Conservation (phyloP, 768 basidiomycete species). For the Kwoniella sp. region DNA sequence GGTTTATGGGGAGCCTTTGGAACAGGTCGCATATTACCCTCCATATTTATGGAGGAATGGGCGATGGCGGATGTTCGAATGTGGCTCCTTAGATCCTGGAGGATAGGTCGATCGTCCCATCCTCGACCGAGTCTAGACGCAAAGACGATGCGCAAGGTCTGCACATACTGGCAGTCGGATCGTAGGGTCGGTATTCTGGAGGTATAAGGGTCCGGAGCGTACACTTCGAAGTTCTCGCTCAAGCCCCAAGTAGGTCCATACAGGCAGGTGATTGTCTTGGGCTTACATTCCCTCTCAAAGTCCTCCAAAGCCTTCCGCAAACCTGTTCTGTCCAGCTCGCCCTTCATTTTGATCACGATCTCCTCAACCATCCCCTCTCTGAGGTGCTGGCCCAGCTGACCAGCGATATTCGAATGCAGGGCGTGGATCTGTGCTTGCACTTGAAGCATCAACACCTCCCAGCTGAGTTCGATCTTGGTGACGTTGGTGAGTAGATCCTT, state of each 20-base stretch:
- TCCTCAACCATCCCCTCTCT: constrained; percentile 5
- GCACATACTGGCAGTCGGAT: neutral
- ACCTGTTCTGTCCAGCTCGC: neutral
- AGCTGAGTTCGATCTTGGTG: constrained; percentile 1
- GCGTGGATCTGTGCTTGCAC: neutral
- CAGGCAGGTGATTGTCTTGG: constrained; percentile 1
- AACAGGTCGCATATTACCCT: too few species aligned
- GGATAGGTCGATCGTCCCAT: neutral
- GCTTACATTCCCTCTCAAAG: neutral
- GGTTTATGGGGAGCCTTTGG: too few species aligned
- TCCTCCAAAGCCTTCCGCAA: neutral
- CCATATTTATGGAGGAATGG: too few species aligned
- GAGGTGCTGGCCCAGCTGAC: constrained; percentile 1
- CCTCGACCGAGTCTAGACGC: neutral
- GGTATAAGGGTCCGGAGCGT: neutral
- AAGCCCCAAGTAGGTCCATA: neutral
- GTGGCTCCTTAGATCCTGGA: neutral
- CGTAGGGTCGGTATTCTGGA: neutral
- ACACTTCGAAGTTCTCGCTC: neutral
- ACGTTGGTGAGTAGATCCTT: constrained; percentile 1
- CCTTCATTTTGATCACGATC: neutral
- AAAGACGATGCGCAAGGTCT: neutral
- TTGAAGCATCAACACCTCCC: constrained; percentile 7
- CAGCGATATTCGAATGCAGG: neutral
- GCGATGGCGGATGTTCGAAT: too few species aligned